A percentile compares a stretch with the other conserved stretches of the same genome.
Conservation (phyloP, 768 basidiomycete species). For the Boletus pseudo-olivaceus region DNA sequence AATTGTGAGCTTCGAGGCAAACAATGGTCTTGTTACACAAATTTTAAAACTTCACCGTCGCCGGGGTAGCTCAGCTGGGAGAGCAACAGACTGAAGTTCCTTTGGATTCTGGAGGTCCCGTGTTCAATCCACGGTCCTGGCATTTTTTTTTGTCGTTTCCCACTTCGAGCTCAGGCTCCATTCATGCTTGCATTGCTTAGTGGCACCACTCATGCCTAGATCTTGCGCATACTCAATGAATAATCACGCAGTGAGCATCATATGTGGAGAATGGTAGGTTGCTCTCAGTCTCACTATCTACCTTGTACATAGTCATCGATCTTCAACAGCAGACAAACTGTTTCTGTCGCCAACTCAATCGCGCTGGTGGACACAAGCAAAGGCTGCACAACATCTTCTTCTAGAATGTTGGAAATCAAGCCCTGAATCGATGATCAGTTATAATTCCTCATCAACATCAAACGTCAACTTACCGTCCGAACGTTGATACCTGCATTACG, state of each 20-base stretch:
- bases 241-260: neutral
- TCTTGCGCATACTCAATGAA: neutral
- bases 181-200: neutral
- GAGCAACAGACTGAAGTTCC: conserved; percentile 67
- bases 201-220: neutral
- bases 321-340: conserved; percentile 92
- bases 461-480: conserved; percentile 65
- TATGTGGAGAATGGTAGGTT: neutral
- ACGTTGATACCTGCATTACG: conserved; percentile 97
- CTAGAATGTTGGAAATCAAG: conserved; percentile 93
- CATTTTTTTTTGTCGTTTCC: conserved; percentile 34
- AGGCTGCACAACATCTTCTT: conserved; percentile 97
- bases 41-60: neutral
- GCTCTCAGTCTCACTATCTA: conserved; percentile 39
- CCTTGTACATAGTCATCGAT: conserved; percentile 93
- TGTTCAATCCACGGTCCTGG: conserved; percentile 79
- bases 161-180: too few relatives aligned
- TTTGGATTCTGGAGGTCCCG: conserved; percentile 65
- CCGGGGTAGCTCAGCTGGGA: conserved; percentile 75
- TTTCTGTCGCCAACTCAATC: conserved; percentile 92
- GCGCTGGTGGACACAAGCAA: conserved; percentile 94
- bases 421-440: conserved; percentile 50
- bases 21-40: neutral
- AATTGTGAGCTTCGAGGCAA: neutral
- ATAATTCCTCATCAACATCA: neutral